Evolutionary conservation across 345 rosid species (phyloP).

Genomic region (Murraya koenigii): DNA sequence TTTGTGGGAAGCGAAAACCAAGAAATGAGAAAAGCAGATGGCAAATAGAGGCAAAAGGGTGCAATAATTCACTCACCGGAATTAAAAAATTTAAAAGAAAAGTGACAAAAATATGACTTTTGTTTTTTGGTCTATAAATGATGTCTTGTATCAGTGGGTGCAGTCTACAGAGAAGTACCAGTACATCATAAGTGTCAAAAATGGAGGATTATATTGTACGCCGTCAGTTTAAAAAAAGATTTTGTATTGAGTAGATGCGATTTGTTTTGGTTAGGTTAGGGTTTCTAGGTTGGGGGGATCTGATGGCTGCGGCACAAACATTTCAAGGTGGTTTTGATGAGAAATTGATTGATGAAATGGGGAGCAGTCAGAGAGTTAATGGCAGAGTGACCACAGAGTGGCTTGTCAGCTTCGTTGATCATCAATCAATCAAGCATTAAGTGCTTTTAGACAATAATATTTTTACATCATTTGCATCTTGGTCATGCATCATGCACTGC

Average conservation of each 20-base stretch:
- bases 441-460: no score
- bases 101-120: not conserved
- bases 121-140: not conserved
- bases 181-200: not conserved
- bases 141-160: not conserved
- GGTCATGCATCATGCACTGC: no score
- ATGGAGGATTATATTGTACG: slow-evolving; percentile 16
- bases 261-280: not conserved
- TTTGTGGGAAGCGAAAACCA: slow-evolving; percentile 16
- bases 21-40: slow-evolving; percentile 13
- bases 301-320: not conserved
- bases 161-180: not conserved
- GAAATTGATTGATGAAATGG: slow-evolving; percentile 19
- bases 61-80: slow-evolving; percentile 21
- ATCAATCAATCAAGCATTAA: slow-evolving; percentile 1
- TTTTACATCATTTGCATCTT: no score
- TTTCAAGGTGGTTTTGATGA: slow-evolving; percentile 8
- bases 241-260: slow-evolving; percentile 8
- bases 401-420: not conserved
- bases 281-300: not conserved
- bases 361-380: not conserved
- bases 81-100: not conserved
- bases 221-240: slow-evolving; percentile 16
- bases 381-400: not conserved
- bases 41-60: not conserved